A percentile compares a stretch with the other conserved stretches of the same genome.
Evolutionary conservation across 2,329 filamentous ascomycete species (phyloP).

Genomic region (Immersiporthe knoxdaviesiana): DNA sequence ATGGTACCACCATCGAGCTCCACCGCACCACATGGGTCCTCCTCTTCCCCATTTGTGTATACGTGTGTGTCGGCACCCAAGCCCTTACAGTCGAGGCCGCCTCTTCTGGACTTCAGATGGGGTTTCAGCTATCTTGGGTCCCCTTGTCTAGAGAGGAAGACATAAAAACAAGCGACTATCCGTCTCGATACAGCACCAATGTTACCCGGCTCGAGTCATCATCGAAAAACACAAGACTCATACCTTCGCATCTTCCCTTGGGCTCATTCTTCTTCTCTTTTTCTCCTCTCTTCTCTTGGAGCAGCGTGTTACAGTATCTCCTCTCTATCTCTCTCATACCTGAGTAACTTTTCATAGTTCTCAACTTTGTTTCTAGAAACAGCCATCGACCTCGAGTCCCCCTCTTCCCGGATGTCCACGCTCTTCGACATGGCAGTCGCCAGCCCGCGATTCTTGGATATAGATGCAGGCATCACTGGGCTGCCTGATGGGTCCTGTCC

Average conservation of each 20-base stretch:
- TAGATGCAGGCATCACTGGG: slow-evolving; percentile 28
- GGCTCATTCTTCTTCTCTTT: not conserved
- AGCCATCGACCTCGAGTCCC: slow-evolving; percentile 27
- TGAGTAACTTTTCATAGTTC: not conserved
- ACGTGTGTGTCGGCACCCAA: not conserved
- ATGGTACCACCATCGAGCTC: not conserved
- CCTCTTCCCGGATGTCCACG: slow-evolving; percentile 33
- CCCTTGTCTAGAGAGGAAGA: not conserved
- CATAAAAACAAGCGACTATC: slow-evolving; percentile 18
- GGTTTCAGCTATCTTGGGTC: not conserved
- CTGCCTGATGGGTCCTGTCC: slow-evolving; percentile 27
- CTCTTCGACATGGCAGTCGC: slow-evolving; percentile 37
- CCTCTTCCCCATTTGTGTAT: not conserved
- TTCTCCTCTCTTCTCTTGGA: not conserved
- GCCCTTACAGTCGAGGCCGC: slow-evolving; percentile 1
- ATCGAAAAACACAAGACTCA: not conserved
- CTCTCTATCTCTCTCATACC: not conserved
- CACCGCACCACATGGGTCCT: not conserved
- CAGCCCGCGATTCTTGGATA: slow-evolving; percentile 33
- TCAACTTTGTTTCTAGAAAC: slow-evolving; percentile 8
- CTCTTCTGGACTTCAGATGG: not conserved
- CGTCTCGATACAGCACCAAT: not conserved
- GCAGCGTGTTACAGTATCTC: not conserved
- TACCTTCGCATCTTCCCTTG: not conserved
- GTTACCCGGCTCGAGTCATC: not conserved